These are phyloP conservation scores for Medicago ruthenica DNA, from an alignment of 306 rosid species.

Conservation along the genomic window DNA sequence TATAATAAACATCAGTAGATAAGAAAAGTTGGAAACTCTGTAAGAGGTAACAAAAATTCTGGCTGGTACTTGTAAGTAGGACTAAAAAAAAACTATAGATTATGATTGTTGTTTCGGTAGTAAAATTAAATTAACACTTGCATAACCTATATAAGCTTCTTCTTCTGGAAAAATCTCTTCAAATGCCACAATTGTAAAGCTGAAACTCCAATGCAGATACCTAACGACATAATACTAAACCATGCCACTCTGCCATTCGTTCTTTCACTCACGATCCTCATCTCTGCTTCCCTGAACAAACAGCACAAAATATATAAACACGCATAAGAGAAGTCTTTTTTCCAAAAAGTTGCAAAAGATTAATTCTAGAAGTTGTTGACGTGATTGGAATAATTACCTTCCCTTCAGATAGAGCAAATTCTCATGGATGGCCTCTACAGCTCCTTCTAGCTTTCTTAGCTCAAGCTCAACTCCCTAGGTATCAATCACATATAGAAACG, in stretches of 20 bases:
- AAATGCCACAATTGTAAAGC: slow-evolving; percentile 76
- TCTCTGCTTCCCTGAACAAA: slow-evolving; percentile 74
- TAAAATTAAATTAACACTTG: slow-evolving; percentile 29
- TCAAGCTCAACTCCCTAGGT: slow-evolving; percentile 90
- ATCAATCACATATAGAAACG: slow-evolving; percentile 20
- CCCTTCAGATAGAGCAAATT: slow-evolving; percentile 78
- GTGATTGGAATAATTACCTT: slow-evolving; percentile 56
- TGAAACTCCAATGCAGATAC: slow-evolving; percentile 78
- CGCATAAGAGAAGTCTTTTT: neutral
- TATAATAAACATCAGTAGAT: slow-evolving; percentile 3
- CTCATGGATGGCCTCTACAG: slow-evolving; percentile 88
- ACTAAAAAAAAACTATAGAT: slow-evolving; percentile 7
- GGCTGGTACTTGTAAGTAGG: slow-evolving; percentile 31
- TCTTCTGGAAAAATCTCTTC: slow-evolving; percentile 91
- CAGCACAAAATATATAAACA: neutral
- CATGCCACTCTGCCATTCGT: slow-evolving; percentile 83
- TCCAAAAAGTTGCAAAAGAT: neutral
- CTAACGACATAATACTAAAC: slow-evolving; percentile 79
- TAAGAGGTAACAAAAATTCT: slow-evolving; percentile 41
- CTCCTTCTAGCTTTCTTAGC: slow-evolving; percentile 88
- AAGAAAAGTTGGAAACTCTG: slow-evolving; percentile 37
- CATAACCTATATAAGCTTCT: slow-evolving; percentile 75
- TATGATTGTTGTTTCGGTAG: slow-evolving; percentile 27
- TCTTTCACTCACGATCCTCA: slow-evolving; percentile 82
- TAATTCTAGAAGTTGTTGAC: neutral